Evolutionary conservation across 2,329 filamentous ascomycete species (phyloP).

Genomic region (Fusarium decemcellulare): DNA sequence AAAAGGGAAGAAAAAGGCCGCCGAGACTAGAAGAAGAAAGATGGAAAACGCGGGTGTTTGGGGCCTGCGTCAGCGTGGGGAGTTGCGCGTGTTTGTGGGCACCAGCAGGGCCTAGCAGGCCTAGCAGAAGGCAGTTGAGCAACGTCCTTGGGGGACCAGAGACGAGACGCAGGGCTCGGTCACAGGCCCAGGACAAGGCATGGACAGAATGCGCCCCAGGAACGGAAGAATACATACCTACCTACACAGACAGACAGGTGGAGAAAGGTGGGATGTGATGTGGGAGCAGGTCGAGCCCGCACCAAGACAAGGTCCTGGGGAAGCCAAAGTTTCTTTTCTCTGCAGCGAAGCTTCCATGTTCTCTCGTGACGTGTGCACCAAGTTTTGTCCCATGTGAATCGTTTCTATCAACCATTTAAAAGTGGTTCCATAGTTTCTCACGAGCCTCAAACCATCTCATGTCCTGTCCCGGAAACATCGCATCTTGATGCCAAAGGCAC

Average conservation of each 20-base stretch:
- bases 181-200: conserved; percentile 40
- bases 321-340: conserved; percentile 20
- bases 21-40: conserved; percentile 27
- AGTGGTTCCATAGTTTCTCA: background rate
- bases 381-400: background rate
- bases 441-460: background rate
- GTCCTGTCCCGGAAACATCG: too few relatives aligned
- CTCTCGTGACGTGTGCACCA: background rate
- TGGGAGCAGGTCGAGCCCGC: conserved; percentile 8
- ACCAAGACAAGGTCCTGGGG: conserved; percentile 19
- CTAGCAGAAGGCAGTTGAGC: conserved; percentile 26
- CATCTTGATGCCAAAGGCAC: background rate
- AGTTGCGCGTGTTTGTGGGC: conserved; percentile 40
- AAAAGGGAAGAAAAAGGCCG: conserved; percentile 23
- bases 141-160: conserved; percentile 28
- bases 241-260: conserved; percentile 12
- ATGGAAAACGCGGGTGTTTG: conserved; percentile 42
- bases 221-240: conserved; percentile 6
- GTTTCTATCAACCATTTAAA: background rate
- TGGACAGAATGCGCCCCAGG: conserved; percentile 23
- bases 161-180: conserved; percentile 39
- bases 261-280: conserved; percentile 10
- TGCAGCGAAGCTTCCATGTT: conserved; percentile 13
- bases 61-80: conserved; percentile 38
- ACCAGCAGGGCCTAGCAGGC: conserved; percentile 29